These are phyloP conservation scores for Paecilomyces dactylethromorphus DNA, from an alignment of 2,329 filamentous ascomycete species.

Conservation along the genomic window DNA sequence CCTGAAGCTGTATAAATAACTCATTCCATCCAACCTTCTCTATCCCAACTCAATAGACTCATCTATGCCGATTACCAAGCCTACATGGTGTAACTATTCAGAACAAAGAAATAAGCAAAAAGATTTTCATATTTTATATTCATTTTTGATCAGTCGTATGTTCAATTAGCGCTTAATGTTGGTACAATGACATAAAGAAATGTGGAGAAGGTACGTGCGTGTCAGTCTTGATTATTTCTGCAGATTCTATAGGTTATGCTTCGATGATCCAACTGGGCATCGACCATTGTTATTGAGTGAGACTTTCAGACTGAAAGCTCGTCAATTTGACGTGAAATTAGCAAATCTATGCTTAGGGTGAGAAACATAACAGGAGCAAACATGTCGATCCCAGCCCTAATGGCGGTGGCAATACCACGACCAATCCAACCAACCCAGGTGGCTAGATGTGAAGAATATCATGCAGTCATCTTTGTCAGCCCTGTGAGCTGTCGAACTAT, in stretches of 20 bases:
- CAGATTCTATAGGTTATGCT: background rate
- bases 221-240: background rate
- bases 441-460: background rate
- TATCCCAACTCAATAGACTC: background rate
- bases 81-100: background rate
- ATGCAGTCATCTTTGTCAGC: background rate
- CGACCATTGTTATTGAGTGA: too few species aligned
- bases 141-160: background rate
- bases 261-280: background rate
- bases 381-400: too few species aligned
- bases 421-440: too few species aligned
- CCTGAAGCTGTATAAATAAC: background rate
- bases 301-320: too few species aligned
- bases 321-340: too few species aligned
- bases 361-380: too few species aligned
- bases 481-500: background rate
- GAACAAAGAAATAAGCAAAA: background rate
- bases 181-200: background rate
- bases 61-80: background rate
- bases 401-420: too few species aligned
- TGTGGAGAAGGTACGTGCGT: background rate
- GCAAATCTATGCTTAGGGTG: too few species aligned
- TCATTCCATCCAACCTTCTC: background rate
- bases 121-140: background rate
- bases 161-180: background rate